Conservation (phyloP, 2,329 filamentous ascomycete genomes). For the Verticillium dahliae region DNA sequence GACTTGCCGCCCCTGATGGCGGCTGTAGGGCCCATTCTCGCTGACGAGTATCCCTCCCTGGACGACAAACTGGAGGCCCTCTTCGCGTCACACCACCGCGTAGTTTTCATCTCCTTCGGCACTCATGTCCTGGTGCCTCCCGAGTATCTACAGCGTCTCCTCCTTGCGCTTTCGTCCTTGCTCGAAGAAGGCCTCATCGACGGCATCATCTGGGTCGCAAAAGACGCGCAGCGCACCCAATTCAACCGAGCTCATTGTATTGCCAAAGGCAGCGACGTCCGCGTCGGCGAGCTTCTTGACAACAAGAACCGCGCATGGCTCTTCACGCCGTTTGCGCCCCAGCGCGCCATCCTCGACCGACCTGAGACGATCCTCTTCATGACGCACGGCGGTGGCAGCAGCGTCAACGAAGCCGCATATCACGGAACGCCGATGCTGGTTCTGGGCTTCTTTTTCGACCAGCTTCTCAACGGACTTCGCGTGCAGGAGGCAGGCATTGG, state of each 20-base stretch:
- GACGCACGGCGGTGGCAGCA: slow-evolving; percentile 33
- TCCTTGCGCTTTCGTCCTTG: slow-evolving; percentile 7
- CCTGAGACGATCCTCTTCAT: slow-evolving; percentile 25
- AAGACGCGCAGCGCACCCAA: slow-evolving; percentile 14
- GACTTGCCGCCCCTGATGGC: slow-evolving; percentile 32
- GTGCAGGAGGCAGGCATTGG: slow-evolving; percentile 26
- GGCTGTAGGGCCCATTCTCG: slow-evolving; percentile 32
- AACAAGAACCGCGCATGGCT: slow-evolving; percentile 21
- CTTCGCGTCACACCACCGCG: slow-evolving; percentile 19
- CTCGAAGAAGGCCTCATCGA: slow-evolving; percentile 20
- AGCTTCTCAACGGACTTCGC: slow-evolving; percentile 28
- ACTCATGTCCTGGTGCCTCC: slow-evolving; percentile 29
- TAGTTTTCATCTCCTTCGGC: slow-evolving; percentile 33
- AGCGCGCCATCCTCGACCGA: slow-evolving; percentile 31
- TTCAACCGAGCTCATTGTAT: slow-evolving; percentile 10
- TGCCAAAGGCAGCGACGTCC: slow-evolving; percentile 2
- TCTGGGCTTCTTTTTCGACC: slow-evolving; percentile 33
- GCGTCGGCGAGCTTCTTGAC: slow-evolving; percentile 18
- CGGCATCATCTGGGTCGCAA: slow-evolving; percentile 31
- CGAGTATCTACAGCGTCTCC: slow-evolving; percentile 21
- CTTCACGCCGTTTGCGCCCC: slow-evolving; percentile 28
- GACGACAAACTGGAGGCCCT: slow-evolving; percentile 20
- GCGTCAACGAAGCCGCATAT: slow-evolving; percentile 32
- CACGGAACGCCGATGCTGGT: slow-evolving; percentile 28
- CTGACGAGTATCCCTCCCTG: slow-evolving; percentile 24